Evolutionary conservation across 2,329 filamentous ascomycete genomes (phyloP).

Genomic region (Sporothrix humicola): DNA sequence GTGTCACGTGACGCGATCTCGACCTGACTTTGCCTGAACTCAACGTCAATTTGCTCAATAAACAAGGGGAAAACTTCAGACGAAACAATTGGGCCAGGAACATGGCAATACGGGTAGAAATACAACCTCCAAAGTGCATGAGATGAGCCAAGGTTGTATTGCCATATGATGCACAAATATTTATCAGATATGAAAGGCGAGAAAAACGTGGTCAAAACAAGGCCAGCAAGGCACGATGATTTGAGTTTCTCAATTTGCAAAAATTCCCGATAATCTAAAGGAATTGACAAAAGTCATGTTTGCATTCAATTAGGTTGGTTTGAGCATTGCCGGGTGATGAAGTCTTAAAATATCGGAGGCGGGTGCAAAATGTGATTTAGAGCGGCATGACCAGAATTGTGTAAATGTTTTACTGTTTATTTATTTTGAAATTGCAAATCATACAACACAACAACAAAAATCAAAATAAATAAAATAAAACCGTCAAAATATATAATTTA

Average conservation of each 20-base stretch:
- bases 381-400: neutral
- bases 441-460: too few relatives aligned
- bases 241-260: neutral
- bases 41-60: neutral
- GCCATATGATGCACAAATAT: neutral
- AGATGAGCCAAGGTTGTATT: neutral
- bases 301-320: neutral
- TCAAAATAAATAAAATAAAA: too few relatives aligned
- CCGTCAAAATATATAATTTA: too few relatives aligned
- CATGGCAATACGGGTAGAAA: neutral
- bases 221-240: neutral
- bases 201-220: neutral
- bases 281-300: neutral
- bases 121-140: neutral
- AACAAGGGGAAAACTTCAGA: neutral
- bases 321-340: neutral
- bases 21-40: neutral
- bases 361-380: neutral
- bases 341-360: neutral
- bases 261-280: too few relatives aligned
- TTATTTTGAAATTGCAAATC: neutral
- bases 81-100: neutral
- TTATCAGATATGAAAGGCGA: neutral
- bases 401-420: neutral
- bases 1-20: conserved; percentile 17